Percentiles rank a stretch among this genome's conserved stretches.
phyloP scores from a whole-genome alignment of 148 eudicot species.

The Vaccinium myrtillus region DNA sequence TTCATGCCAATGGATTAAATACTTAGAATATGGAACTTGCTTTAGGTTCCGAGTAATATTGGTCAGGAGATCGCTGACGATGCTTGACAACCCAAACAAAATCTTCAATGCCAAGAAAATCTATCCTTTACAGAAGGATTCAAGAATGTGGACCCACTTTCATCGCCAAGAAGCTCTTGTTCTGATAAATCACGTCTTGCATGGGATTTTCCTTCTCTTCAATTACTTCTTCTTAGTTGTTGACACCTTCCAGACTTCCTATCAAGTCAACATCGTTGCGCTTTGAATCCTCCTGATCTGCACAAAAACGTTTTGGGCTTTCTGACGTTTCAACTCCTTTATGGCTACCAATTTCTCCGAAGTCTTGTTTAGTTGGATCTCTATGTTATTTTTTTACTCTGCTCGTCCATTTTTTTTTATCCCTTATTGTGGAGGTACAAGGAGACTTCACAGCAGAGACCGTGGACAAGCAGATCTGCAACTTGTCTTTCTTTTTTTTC shows the following conservation, averaged over 20 bases:
- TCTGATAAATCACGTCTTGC: not conserved
- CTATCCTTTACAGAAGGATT: not conserved
- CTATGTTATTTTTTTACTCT: too few species aligned
- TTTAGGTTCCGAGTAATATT: not conserved
- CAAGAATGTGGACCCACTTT: not conserved
- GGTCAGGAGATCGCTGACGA: not conserved
- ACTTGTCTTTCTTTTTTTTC: too few species aligned
- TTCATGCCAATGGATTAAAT: not conserved
- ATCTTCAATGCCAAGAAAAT: not conserved
- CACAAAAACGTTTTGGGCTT: too few species aligned
- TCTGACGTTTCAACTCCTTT: too few species aligned
- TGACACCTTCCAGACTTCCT: not conserved
- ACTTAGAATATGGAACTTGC: not conserved
- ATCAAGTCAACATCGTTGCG: too few species aligned
- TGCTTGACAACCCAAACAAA: not conserved
- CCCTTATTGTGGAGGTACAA: too few species aligned
- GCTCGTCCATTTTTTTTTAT: too few species aligned
- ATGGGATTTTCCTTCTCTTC: not conserved
- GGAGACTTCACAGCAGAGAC: too few species aligned
- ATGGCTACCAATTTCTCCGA: too few species aligned
- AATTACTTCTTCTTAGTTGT: not conserved
- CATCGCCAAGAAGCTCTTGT: not conserved
- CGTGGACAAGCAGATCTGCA: too few species aligned
- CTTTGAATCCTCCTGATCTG: too few species aligned
- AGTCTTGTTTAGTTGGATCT: too few species aligned